Evolutionary conservation across 192 early-diverging fungal species (phyloP), one percentile per base, ranked within the genome.

Genomic region (Coemansia sp.): DNA sequence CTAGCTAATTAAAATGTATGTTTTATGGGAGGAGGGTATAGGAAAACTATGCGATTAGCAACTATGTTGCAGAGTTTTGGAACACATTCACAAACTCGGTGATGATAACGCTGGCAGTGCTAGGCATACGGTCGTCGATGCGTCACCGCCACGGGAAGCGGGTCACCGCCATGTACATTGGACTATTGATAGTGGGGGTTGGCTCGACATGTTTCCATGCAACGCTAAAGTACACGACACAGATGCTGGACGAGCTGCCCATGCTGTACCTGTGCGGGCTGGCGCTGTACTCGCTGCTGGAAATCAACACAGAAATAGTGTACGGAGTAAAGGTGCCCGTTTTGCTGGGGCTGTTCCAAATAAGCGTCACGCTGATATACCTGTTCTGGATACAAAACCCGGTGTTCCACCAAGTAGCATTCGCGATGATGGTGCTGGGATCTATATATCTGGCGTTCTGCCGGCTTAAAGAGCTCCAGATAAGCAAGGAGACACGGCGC

Each of bases 221-320:
- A 42, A 88, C 90, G 10, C 73, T 92, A 18, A 66, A 78, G 52
- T 88, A 82, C 48, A 64, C 70, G 50, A 81, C 81, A 59, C 88
- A 90, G 55, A 70, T 90, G 48, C 58, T 83, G 42, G 89, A 91
- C 75, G 89, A 91, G 73, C 61, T 91, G 41, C 89, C 89, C 28
- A 91, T 84, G 81, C 65, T 81, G 41, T 83, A 84, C 51, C 61
- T 64, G 32, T 69, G 72, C 39, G 69, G 69, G 11, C 42, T 83
- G 11, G 50, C 66, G 20, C 31, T 78, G 6, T 82, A 80, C 53
- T 42, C 58, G 9, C 28, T 69, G 32, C 61, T 82, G 23, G 77
- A 83, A 53, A 64, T 61, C 38, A 50, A 76, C 55, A 53, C 40
- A 16, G 38, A 61, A 7, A 44, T 55, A 18, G 58, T 50, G 39